These are phyloP conservation scores for Kalmusia sp. DNA, from an alignment of 2,329 filamentous ascomycete species.

Conservation along the genomic window DNA sequence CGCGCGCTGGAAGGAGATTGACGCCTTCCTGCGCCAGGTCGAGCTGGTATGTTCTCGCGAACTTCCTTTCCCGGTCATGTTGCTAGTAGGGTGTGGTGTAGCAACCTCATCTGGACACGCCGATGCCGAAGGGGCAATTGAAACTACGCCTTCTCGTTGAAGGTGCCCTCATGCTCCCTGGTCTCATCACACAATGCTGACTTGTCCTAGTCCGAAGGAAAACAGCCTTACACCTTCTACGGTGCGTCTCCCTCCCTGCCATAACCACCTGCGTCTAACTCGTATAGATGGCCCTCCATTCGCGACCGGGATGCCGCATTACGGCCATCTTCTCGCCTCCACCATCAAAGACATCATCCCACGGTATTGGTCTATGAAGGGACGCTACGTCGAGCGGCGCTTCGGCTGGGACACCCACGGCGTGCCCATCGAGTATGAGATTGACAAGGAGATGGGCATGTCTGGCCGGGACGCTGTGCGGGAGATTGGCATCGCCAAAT, in stretches of 20 bases:
- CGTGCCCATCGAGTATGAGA: conserved; percentile 94
- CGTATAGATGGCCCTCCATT: conserved; percentile 64
- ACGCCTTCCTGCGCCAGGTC: conserved; percentile 87
- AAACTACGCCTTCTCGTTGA: not conserved
- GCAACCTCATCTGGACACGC: not conserved
- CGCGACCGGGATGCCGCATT: conserved; percentile 67
- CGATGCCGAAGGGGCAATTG: not conserved
- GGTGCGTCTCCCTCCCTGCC: conserved; percentile 64
- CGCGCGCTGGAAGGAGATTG: conserved; percentile 86
- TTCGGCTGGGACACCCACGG: conserved; percentile 98
- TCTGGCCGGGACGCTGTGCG: conserved; percentile 86
- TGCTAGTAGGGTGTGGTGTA: not conserved
- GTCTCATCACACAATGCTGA: conserved; percentile 9
- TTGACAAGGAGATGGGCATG: conserved; percentile 93
- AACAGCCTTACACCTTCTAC: conserved; percentile 92
- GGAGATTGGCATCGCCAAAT: conserved; percentile 84
- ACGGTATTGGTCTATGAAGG: conserved; percentile 97
- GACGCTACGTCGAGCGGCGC: conserved; percentile 86
- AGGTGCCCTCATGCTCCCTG: not conserved
- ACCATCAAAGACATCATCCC: conserved; percentile 98
- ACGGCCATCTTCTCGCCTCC: conserved; percentile 82
- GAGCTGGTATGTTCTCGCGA: conserved; percentile 63
- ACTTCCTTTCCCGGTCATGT: not conserved
- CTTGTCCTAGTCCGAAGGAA: conserved; percentile 67
- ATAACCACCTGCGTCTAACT: not conserved